A percentile compares a stretch with the other conserved stretches of the same genome.
Conservation (phyloP, 208 protist genomes). For the Trichomonas vaginalis region DNA sequence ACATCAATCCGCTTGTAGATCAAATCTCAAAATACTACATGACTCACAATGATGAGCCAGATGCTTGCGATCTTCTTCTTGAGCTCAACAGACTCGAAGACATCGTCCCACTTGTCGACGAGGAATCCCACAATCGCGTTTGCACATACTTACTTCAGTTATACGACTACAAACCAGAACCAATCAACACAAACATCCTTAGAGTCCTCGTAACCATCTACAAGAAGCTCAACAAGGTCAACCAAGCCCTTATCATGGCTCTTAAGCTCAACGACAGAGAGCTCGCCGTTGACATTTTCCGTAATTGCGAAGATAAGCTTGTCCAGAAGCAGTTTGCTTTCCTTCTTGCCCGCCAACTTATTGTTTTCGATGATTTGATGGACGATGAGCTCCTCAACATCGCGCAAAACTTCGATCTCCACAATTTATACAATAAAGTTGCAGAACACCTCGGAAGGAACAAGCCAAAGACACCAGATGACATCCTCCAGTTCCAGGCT, state of each 20-base stretch:
- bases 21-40: conserved; percentile 58
- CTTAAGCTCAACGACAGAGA: conserved; percentile 28
- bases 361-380: conserved; percentile 30
- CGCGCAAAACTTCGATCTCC: conserved; percentile 75
- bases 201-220: conserved; percentile 18
- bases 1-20: not conserved
- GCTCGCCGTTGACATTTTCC: conserved; percentile 19
- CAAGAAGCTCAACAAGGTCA: not conserved
- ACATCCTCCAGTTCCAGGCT: not conserved
- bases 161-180: conserved; percentile 44
- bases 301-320: conserved; percentile 5
- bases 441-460: not conserved
- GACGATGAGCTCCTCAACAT: conserved; percentile 58
- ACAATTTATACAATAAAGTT: conserved; percentile 61
- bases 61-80: conserved; percentile 91
- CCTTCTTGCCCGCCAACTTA: not conserved
- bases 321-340: conserved; percentile 16
- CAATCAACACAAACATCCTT: conserved; percentile 16
- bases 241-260: conserved; percentile 23
- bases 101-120: conserved; percentile 66
- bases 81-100: conserved; percentile 48
- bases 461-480: conserved; percentile 9
- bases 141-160: conserved; percentile 72
- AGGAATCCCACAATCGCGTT: conserved; percentile 74
- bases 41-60: conserved; percentile 77